Base-by-base conservation (phyloP, 202 grass and related monocot species). In the Miscanthus sacchariflorus region DNA sequence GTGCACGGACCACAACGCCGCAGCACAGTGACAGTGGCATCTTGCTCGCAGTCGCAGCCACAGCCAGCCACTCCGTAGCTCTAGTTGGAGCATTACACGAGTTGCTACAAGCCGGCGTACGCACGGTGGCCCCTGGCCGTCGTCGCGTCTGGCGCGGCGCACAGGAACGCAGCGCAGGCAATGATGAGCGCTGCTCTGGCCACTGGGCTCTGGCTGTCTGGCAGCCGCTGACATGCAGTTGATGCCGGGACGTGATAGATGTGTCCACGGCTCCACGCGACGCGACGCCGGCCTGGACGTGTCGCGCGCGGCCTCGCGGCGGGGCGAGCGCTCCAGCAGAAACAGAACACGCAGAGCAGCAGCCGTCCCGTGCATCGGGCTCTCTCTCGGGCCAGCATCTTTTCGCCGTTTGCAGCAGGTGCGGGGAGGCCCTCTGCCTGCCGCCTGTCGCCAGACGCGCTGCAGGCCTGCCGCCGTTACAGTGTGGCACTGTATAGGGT, bases 1-100 rank as follows among this genome's bases (percentile, higher is more conserved):
- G 49, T 63, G 82, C 38, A 75, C 54, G 82, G 82, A 65, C 82
- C 82, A 84, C 82, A 39, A 75, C 70, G 82, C 54, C 24, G 40
- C 40, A 42, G 25, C 70, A 84, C 82, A 83, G 81, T 73, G 81
- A 64, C 82, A 83, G 11, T 18, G 28, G 25, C 58, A 63, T 61
- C 54, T n/a, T 15, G 28, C 67, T n/a, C 9, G 6, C 19, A 48
- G 27, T 66, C 39, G 78, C 77, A 15, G 48, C 48, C 48, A 50
- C 48, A 50, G 13, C 13, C 78, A 56, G 50, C 52, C 18, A 56
- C 17, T 8, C 5, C 52, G 18, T 21, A 56, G 15, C 50, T 54
- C 49, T 12, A 23, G 15, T 39, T 58, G 80, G 68, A 43, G 52
- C 52, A 54, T 17, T 56, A 78, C 49, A 78, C 19, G 76, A 61